phyloP scores from a whole-genome alignment of 768 basidiomycete genomes.

The Royoungia palumana region DNA sequence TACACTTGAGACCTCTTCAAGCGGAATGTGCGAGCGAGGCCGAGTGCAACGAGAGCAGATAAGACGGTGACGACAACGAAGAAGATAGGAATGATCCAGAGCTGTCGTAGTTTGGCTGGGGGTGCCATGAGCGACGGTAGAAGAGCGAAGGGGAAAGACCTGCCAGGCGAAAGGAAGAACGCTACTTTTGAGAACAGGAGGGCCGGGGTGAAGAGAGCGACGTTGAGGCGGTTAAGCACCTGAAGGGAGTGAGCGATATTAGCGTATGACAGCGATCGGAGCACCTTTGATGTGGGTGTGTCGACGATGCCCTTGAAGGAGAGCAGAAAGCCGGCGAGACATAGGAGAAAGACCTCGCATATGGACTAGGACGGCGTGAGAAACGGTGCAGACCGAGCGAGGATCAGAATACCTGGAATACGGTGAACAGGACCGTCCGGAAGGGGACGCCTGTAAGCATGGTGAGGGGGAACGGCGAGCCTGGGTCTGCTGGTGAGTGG shows the following conservation, averaged over 20 bases:
- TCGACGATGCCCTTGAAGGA: constrained; percentile 80
- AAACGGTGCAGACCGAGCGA: background rate
- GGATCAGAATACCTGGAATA: constrained; percentile 25
- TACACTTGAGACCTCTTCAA: constrained; percentile 77
- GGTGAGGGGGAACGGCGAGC: background rate
- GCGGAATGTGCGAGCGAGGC: constrained; percentile 58
- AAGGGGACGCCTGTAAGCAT: constrained; percentile 9
- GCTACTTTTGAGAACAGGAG: constrained; percentile 94
- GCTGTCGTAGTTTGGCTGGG: constrained; percentile 67
- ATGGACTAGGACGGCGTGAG: constrained; percentile 57
- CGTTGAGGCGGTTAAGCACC: constrained; percentile 80
- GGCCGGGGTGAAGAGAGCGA: constrained; percentile 85
- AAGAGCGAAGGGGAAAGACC: constrained; percentile 13
- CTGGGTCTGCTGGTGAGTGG: no score
- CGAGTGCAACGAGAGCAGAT: constrained; percentile 66
- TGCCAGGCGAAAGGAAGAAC: constrained; percentile 81
- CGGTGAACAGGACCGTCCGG: constrained; percentile 21
- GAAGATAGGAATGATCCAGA: constrained; percentile 86
- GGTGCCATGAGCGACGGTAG: background rate
- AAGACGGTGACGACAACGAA: constrained; percentile 73
- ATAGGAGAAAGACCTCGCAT: constrained; percentile 82
- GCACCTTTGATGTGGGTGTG: constrained; percentile 85
- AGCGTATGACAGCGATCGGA: no score
- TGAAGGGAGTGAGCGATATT: constrained; percentile 23
- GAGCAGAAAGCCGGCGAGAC: constrained; percentile 79